Evolutionary conservation across 2,329 filamentous ascomycete species (phyloP).

Genomic region (Aquanectria penicillioides): DNA sequence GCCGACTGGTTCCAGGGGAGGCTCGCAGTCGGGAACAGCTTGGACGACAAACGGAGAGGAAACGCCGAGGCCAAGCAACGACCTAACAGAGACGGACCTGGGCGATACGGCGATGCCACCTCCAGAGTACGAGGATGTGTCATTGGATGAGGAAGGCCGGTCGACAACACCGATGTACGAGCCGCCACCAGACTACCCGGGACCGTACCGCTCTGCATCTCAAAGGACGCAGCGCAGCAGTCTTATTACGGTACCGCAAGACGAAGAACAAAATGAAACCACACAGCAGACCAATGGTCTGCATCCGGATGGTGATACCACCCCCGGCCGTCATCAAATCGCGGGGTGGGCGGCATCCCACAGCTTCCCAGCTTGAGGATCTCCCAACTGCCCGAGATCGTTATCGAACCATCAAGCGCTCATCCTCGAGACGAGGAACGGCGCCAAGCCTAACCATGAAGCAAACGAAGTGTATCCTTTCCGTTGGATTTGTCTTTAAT

Average conservation of each 20-base stretch:
- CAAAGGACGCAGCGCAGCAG: conserved; percentile 31
- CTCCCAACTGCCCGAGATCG: conserved; percentile 63
- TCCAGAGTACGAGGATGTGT: conserved; percentile 64
- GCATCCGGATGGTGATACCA: too few species aligned
- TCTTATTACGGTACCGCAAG: conserved; percentile 21
- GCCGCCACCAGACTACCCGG: conserved; percentile 63
- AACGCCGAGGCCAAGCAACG: conserved; percentile 61
- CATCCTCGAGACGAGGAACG: conserved; percentile 34
- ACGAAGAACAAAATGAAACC: conserved; percentile 29
- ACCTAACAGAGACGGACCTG: conserved; percentile 62
- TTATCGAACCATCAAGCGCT: conserved; percentile 63
- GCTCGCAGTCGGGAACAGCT: conserved; percentile 57
- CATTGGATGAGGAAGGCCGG: conserved; percentile 53
- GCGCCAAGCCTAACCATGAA: conserved; percentile 27
- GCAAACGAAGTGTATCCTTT: not conserved
- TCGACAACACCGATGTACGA: conserved; percentile 56
- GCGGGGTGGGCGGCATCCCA: conserved; percentile 53
- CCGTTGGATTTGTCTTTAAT: not conserved
- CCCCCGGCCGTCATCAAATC: too few species aligned
- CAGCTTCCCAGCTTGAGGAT: conserved; percentile 65
- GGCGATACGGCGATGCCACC: conserved; percentile 60
- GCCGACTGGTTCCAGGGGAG: conserved; percentile 50
- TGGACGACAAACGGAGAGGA: conserved; percentile 44
- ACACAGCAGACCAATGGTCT: too few species aligned
- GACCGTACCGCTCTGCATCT: conserved; percentile 46